Base-by-base conservation (phyloP, 1,284 basidiomycete genomes). In the Microbotryum scabiosae region DNA sequence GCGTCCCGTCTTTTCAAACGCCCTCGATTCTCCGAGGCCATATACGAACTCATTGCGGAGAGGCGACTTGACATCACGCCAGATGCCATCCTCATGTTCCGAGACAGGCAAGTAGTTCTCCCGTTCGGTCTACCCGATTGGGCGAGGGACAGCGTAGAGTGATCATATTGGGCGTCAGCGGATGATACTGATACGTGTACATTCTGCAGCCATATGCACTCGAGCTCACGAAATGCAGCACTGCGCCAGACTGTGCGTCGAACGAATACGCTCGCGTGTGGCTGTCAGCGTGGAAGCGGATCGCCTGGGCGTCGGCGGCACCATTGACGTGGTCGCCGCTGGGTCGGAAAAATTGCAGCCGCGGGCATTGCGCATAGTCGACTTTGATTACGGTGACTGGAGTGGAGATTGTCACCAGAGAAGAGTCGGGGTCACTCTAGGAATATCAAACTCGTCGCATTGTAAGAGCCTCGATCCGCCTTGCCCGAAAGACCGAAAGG, bases 1-100 rank as follows among this genome's bases (percentile, higher is more conserved):
- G 32, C 62, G 64, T 25, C 66, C 66, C 20, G 50, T 47, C 50
- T 68, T 68, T 51, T 60, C 56, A 46, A 67, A 55, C 3, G 57
- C 50, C 18, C 64, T 60, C 12, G 56, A 46, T 54, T 67, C 66
- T 45, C 66, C 66, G 2, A 67, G 66, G 9, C 66, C 66, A 41
- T 67, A 67, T 14, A 61, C 25, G 51, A 56, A 67, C 51, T 67
- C 64, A 47, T 52, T 67, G 20, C 52, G 28, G 23, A 52, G 67
- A 59, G 23, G 62, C 20, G 32, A 56, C 45, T n/a, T 62, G 51
- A 25, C 36, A 18, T 41, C 36, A 41, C 36, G 36, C 16, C 12
- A 16, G 36, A 18, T 41, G 36, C 36, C 36, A 18, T 25, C 26
- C 45, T 52, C 47, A 55, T 68, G 36, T 53, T 67, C 66, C 16